Percentiles rank a stretch among this genome's conserved stretches.
These are phyloP conservation scores for Fusarium incarnatum DNA, from an alignment of 2,329 filamentous ascomycete species.

Conservation along the genomic window DNA sequence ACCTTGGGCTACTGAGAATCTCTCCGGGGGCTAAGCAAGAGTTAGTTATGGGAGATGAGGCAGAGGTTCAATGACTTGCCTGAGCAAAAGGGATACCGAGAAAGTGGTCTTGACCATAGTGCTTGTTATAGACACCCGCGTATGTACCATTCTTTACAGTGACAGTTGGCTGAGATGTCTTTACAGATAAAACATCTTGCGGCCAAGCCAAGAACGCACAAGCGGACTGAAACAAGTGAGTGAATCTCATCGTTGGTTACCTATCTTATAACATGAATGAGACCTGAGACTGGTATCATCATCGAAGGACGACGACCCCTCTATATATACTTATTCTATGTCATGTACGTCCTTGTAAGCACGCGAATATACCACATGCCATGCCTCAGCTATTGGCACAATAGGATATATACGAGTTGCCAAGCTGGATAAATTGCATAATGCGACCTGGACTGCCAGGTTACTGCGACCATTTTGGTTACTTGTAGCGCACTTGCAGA, in stretches of 20 bases:
- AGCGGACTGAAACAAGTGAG: neutral
- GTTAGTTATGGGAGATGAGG: neutral
- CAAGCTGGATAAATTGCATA: neutral
- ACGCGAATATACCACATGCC: neutral
- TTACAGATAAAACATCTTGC: neutral
- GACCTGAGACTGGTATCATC: neutral
- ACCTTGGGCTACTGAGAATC: slow-evolving; percentile 47
- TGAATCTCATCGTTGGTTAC: neutral
- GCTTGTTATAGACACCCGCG: slow-evolving; percentile 8
- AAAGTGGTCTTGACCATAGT: slow-evolving; percentile 27
- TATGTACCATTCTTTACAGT: slow-evolving; percentile 31
- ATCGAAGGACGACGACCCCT: neutral
- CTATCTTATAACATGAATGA: too few relatives aligned
- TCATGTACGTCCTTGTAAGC: neutral
- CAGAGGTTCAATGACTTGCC: neutral
- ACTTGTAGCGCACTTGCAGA: neutral
- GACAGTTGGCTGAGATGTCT: neutral
- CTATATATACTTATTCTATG: neutral
- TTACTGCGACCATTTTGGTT: neutral
- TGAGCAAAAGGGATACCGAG: slow-evolving; percentile 25
- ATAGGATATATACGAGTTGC: neutral
- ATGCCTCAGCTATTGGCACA: neutral
- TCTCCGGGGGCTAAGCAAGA: slow-evolving; percentile 18
- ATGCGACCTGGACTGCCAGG: neutral
- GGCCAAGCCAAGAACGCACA: neutral